Conservation (phyloP, 805 yeast genomes). For the Ascoidea tarda region DNA sequence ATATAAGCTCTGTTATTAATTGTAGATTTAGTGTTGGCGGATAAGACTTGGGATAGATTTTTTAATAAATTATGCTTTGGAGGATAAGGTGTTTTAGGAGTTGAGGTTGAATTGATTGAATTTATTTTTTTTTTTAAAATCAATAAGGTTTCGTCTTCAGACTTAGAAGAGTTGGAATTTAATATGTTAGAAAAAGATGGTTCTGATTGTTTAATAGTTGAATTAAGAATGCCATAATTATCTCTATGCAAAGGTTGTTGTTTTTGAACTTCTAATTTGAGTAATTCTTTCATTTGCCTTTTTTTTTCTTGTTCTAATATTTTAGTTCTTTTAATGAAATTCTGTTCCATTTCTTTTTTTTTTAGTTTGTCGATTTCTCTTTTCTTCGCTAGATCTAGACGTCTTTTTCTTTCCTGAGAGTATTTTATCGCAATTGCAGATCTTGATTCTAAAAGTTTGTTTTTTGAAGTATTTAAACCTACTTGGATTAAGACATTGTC, state of each 20-base stretch:
- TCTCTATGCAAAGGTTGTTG: not conserved
- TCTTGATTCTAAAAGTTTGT: slow-evolving; percentile 21
- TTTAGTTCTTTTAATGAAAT: not conserved
- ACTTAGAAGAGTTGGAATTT: too few species aligned
- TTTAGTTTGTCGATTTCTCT: slow-evolving; percentile 11
- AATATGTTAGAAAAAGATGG: not conserved
- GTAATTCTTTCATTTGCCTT: not conserved
- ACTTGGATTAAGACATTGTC: slow-evolving; percentile 41
- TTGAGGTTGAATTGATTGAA: not conserved
- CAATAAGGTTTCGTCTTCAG: not conserved
- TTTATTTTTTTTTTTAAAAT: too few species aligned
- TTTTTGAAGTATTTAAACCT: slow-evolving; percentile 33
- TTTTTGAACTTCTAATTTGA: not conserved
- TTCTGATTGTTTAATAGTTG: not conserved
- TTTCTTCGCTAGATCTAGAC: slow-evolving; percentile 16
- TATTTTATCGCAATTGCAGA: slow-evolving; percentile 18
- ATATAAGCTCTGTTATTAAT: slow-evolving; percentile 47
- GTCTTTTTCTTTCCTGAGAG: slow-evolving; percentile 25
- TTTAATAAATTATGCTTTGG: slow-evolving; percentile 4
- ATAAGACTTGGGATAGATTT: slow-evolving; percentile 1
- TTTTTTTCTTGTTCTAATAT: slow-evolving; percentile 9
- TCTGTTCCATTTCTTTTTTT: slow-evolving; percentile 9
- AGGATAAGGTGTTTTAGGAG: slow-evolving; percentile 1
- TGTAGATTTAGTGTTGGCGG: slow-evolving; percentile 16
- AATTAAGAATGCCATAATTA: not conserved